These are phyloP conservation scores for Cryphonectria nitschkei DNA, from an alignment of 2,329 filamentous ascomycete genomes.

Conservation along the genomic window DNA sequence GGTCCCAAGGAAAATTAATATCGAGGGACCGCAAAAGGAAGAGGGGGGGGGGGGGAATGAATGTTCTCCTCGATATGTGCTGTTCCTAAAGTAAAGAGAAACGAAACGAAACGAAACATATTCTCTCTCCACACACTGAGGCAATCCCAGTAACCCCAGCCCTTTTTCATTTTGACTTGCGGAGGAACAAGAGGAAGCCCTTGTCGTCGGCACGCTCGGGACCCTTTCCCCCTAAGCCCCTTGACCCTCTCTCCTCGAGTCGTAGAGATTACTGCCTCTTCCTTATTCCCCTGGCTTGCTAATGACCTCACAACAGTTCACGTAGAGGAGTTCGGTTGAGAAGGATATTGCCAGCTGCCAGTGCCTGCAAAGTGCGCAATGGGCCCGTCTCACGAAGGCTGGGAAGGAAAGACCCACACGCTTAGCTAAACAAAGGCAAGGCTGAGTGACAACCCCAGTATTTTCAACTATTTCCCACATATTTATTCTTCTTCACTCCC, in stretches of 20 bases:
- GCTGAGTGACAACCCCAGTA: not conserved
- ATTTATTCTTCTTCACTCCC: too few relatives aligned
- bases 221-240: not conserved
- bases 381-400: too few relatives aligned
- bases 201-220: not conserved
- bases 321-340: too few relatives aligned
- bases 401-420: too few relatives aligned
- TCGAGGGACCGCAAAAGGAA: not conserved
- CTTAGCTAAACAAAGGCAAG: too few relatives aligned
- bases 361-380: not conserved
- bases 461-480: not conserved
- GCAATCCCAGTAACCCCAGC: too few relatives aligned
- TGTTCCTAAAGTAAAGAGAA: not conserved
- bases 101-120: constrained; percentile 1
- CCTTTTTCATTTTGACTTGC: too few relatives aligned
- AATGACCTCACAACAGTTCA: too few relatives aligned
- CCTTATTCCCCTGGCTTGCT: too few relatives aligned
- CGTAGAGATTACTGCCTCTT: not conserved
- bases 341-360: not conserved
- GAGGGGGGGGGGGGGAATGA: not conserved
- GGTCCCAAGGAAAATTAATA: not conserved
- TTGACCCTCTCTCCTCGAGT: too few relatives aligned
- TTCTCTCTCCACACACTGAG: not conserved
- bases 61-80: not conserved
- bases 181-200: not conserved